A percentile compares a stretch with the other conserved stretches of the same genome.
Conservation (phyloP, 768 basidiomycete species). For the Boletus bicolor region DNA sequence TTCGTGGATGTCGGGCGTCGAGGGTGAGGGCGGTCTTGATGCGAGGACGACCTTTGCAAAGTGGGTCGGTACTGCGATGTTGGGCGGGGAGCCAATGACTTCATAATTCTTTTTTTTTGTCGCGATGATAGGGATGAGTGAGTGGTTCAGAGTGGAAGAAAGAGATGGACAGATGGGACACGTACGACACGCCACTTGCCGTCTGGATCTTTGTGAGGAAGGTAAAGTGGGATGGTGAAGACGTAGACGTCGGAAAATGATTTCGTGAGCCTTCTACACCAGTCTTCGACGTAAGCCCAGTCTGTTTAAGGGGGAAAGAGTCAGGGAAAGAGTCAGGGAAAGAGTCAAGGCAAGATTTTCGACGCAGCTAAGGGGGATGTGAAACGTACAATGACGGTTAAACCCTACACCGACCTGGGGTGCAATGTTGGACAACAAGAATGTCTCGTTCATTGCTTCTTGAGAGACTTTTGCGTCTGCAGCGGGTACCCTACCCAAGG, state of each 20-base stretch:
- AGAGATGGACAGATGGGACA: conserved; percentile 12
- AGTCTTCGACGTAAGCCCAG: conserved; percentile 96
- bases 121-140: neutral
- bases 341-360: neutral
- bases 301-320: conserved; percentile 42
- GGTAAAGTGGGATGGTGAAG: conserved; percentile 96
- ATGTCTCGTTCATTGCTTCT: conserved; percentile 96
- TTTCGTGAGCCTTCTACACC: conserved; percentile 87
- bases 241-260: conserved; percentile 93
- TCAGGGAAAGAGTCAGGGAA: neutral
- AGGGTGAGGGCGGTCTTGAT: conserved; percentile 69
- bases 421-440: conserved; percentile 91
- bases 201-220: conserved; percentile 79
- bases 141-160: neutral
- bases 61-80: conserved; percentile 92
- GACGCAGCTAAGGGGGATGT: neutral
- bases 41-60: conserved; percentile 95
- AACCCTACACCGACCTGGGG: conserved; percentile 98
- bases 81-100: conserved; percentile 90
- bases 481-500: conserved; percentile 75
- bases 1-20: conserved; percentile 66
- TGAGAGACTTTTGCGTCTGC: conserved; percentile 93
- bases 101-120: conserved; percentile 69
- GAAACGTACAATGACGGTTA: conserved; percentile 81
- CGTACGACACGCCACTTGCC: conserved; percentile 95